A percentile compares a stretch with the other conserved stretches of the same genome.
These are phyloP conservation scores for Skeletonema costatum DNA, from an alignment of 108 stramenopile species.

Conservation along the genomic window DNA sequence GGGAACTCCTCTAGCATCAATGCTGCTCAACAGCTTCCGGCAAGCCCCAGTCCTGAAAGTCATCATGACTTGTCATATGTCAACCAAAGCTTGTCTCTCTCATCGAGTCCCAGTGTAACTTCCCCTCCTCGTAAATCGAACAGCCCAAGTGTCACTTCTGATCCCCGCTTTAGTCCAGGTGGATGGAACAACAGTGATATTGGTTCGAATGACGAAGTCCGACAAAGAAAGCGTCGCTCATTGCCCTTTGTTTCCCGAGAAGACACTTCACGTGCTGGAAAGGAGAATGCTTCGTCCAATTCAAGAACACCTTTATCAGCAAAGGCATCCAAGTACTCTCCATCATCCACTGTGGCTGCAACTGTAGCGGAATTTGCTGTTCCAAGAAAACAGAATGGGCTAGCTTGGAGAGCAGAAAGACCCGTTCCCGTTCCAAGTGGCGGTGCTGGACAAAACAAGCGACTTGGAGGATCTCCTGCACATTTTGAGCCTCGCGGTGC, in stretches of 20 bases:
- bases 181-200: background rate
- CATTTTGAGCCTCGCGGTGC: background rate
- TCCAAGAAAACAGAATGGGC: slow-evolving; percentile 5
- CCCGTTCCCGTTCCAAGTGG: slow-evolving; percentile 26
- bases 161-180: background rate
- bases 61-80: background rate
- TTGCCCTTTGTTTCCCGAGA: background rate
- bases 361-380: slow-evolving; percentile 16
- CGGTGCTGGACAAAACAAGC: slow-evolving; percentile 35
- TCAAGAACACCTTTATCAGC: background rate
- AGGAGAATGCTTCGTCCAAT: background rate
- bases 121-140: background rate
- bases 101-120: background rate
- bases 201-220: background rate
- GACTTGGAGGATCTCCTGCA: slow-evolving; percentile 14
- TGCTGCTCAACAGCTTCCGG: background rate
- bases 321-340: slow-evolving; percentile 10
- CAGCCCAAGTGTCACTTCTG: background rate
- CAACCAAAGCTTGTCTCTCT: background rate
- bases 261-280: background rate
- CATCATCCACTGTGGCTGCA: slow-evolving; percentile 35
- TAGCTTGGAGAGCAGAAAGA: slow-evolving; percentile 13
- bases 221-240: background rate
- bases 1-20: background rate
- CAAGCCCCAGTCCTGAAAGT: background rate